Evolutionary conservation across 1,284 basidiomycete species (phyloP).

Genomic region (Apiotrichum porosum): DNA sequence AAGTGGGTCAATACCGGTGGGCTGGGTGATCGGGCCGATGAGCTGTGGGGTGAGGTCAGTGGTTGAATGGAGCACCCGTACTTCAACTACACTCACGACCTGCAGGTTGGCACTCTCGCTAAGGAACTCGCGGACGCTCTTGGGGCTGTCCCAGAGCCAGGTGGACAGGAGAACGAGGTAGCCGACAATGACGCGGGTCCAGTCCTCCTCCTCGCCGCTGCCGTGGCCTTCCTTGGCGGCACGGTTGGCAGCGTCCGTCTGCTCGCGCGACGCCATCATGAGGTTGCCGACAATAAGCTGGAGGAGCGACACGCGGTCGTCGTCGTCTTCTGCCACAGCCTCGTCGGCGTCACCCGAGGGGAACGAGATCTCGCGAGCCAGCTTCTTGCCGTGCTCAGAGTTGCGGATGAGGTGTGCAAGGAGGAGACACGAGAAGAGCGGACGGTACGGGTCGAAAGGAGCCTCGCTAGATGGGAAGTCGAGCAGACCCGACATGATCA

Average conservation of each 20-base stretch:
- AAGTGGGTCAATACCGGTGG: constrained; percentile 75
- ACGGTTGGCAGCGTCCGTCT: constrained; percentile 49
- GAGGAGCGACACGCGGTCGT: constrained; percentile 54
- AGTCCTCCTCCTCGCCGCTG: constrained; percentile 58
- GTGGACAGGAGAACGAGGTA: constrained; percentile 78
- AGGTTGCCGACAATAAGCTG: constrained; percentile 58
- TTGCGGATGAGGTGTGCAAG: constrained; percentile 54
- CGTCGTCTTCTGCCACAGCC: constrained; percentile 46
- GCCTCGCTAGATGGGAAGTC: constrained; percentile 39
- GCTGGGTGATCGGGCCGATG: constrained; percentile 90
- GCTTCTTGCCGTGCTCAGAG: constrained; percentile 54
- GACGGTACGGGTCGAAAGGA: constrained; percentile 53
- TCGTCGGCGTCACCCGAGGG: constrained; percentile 34
- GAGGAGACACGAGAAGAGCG: constrained; percentile 53
- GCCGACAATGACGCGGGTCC: constrained; percentile 82
- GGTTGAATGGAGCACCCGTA: too few relatives aligned
- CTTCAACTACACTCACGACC: constrained; percentile 60
- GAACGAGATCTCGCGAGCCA: constrained; percentile 52
- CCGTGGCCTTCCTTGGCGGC: constrained; percentile 35
- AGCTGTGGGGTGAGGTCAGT: too few relatives aligned
- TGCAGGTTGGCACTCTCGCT: constrained; percentile 82
- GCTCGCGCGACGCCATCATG: constrained; percentile 58
- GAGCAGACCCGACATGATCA: constrained; percentile 53
- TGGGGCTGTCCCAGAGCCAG: constrained; percentile 96
- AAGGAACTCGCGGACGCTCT: constrained; percentile 80